Evolutionary conservation across 441 rosid species (phyloP).

Genomic region (Arabidopsis lyrata): DNA sequence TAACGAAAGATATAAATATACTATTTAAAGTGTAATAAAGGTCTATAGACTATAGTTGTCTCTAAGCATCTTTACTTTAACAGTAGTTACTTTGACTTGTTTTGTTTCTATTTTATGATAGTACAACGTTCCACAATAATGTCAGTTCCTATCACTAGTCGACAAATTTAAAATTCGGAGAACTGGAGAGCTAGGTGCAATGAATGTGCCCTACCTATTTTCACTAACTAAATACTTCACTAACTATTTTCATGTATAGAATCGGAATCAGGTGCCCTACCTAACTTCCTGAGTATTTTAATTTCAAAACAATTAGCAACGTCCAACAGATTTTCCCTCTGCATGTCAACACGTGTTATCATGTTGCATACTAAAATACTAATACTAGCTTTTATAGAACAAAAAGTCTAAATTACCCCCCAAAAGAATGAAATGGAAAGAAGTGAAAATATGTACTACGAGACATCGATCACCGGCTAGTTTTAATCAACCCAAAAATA

Average conservation of each 20-base stretch:
- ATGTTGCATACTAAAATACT: slow-evolving; percentile 1
- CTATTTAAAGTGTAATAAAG: slow-evolving; percentile 9
- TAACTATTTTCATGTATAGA: slow-evolving; percentile 34
- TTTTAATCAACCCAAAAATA: slow-evolving; percentile 17
- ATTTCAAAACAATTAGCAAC: slow-evolving; percentile 34
- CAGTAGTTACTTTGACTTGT: slow-evolving; percentile 21
- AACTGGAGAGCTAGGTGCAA: slow-evolving; percentile 32
- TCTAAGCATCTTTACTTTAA: slow-evolving; percentile 45
- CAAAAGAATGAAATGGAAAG: background rate
- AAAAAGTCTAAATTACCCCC: background rate
- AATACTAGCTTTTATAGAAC: background rate
- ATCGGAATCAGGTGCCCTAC: slow-evolving; percentile 47
- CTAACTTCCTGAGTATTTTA: slow-evolving; percentile 21
- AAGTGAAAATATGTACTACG: background rate
- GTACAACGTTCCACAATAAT: slow-evolving; percentile 20
- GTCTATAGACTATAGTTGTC: slow-evolving; percentile 9
- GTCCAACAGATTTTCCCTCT: slow-evolving; percentile 18
- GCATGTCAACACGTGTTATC: slow-evolving; percentile 43
- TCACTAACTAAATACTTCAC: slow-evolving; percentile 25
- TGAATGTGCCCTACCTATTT: slow-evolving; percentile 39
- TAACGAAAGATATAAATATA: background rate
- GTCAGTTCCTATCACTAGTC: slow-evolving; percentile 1
- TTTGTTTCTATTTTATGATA: slow-evolving; percentile 7
- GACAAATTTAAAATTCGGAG: slow-evolving; percentile 8
- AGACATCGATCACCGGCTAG: background rate